Conservation (phyloP, 768 basidiomycete species). For the Chiua virens region DNA sequence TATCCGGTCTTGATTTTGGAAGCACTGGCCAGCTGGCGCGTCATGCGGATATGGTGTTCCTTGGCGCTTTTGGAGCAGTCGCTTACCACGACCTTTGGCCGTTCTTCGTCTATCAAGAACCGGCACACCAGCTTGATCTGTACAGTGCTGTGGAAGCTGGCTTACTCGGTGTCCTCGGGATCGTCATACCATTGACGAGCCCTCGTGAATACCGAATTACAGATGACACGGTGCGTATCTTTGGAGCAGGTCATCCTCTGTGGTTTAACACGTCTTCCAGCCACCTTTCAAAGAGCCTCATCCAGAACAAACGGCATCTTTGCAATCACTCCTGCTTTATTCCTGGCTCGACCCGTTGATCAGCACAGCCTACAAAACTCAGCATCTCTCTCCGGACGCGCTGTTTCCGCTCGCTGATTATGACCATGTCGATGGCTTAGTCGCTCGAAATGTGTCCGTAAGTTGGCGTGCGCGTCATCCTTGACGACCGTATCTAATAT, state of each 20-base stretch:
- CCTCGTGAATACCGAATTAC: slow-evolving; percentile 2
- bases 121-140: not conserved
- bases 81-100: slow-evolving; percentile 9
- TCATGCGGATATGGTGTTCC: slow-evolving; percentile 1
- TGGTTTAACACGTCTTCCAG: slow-evolving; percentile 10
- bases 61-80: not conserved
- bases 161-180: slow-evolving; percentile 1
- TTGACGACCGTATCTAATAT: not conserved
- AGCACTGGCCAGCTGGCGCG: slow-evolving; percentile 13
- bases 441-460: slow-evolving; percentile 31
- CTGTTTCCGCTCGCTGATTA: slow-evolving; percentile 54
- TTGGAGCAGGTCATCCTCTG: not conserved
- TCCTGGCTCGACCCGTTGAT: slow-evolving; percentile 55
- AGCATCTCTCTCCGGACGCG: slow-evolving; percentile 42
- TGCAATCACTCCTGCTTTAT: slow-evolving; percentile 39
- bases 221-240: slow-evolving; percentile 1
- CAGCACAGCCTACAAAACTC: slow-evolving; percentile 37
- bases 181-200: slow-evolving; percentile 6
- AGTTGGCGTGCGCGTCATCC: slow-evolving; percentile 4
- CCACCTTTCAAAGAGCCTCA: slow-evolving; percentile 15
- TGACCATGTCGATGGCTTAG: slow-evolving; percentile 34
- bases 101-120: not conserved
- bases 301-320: slow-evolving; percentile 42
- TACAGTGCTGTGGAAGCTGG: not conserved
- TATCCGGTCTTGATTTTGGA: not conserved